Evolutionary conservation across 805 yeast genomes (phyloP).

Genomic region (Geotrichum ghanense): DNA sequence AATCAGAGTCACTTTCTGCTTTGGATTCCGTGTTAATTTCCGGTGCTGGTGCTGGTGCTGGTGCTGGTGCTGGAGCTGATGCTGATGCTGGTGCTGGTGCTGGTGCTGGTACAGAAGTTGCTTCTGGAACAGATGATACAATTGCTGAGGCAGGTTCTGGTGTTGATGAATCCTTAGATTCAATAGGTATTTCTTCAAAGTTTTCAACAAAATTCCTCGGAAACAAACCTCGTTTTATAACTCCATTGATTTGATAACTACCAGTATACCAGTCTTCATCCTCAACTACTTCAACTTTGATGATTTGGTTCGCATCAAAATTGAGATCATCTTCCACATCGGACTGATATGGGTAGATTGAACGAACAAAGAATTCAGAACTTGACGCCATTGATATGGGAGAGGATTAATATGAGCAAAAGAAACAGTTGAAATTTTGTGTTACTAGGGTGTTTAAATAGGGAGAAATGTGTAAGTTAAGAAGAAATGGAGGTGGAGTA

Average conservation of each 20-base stretch:
- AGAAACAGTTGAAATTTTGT: no score
- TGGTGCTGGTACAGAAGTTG: neutral
- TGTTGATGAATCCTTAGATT: neutral
- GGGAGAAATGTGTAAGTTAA: no score
- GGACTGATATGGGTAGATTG: slow-evolving; percentile 54
- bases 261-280: slow-evolving; percentile 93
- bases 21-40: neutral
- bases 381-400: neutral
- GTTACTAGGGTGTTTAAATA: no score
- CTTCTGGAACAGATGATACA: neutral
- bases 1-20: neutral
- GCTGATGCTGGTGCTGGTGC: neutral
- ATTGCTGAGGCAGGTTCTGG: neutral
- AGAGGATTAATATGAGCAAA: no score
- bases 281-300: slow-evolving; percentile 67
- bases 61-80: neutral
- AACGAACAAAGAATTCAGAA: slow-evolving; percentile 46
- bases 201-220: slow-evolving; percentile 71
- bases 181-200: slow-evolving; percentile 4
- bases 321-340: slow-evolving; percentile 78
- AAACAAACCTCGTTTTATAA: slow-evolving; percentile 55
- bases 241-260: slow-evolving; percentile 31
- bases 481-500: no score
- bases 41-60: neutral
- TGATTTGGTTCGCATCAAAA: slow-evolving; percentile 54